These are phyloP conservation scores for Trichosporon coremiiforme DNA, from an alignment of 1,284 basidiomycete genomes.

Conservation along the genomic window DNA sequence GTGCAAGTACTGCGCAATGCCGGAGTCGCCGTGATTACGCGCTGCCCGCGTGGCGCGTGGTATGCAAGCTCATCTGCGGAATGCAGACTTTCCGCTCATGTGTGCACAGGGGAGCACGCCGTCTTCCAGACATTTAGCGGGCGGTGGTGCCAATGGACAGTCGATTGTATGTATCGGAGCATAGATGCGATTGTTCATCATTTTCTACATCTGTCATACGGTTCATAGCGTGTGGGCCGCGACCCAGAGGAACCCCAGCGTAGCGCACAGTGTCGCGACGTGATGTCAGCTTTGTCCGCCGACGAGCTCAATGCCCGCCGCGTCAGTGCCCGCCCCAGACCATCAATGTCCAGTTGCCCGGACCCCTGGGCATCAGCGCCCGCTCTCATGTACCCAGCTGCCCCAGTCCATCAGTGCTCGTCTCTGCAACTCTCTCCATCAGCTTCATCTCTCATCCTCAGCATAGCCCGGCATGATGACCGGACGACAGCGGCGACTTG, in stretches of 20 bases:
- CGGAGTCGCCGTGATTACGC: background rate
- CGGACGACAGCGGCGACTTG: background rate
- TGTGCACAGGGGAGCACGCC: background rate
- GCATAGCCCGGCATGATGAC: background rate
- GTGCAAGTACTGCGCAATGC: constrained; percentile 9
- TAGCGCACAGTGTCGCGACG: constrained; percentile 1
- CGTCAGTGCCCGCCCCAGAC: constrained; percentile 5
- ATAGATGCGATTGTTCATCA: constrained; percentile 1
- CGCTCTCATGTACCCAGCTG: background rate
- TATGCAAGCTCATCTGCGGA: too few relatives aligned
- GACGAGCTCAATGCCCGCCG: background rate
- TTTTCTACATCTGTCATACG: background rate
- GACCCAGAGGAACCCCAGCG: background rate
- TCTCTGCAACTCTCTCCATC: background rate
- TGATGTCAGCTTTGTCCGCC: constrained; percentile 6
- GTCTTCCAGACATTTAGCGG: background rate
- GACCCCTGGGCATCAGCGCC: background rate
- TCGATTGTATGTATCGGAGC: constrained; percentile 8
- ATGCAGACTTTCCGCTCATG: too few relatives aligned
- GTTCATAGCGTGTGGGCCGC: background rate
- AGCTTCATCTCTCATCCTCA: background rate
- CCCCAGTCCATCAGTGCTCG: background rate
- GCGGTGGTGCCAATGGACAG: background rate
- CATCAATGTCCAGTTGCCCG: background rate
- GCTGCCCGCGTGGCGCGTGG: background rate